Conservation (phyloP, 2,329 filamentous ascomycete genomes). For the Diaporthe vaccinii region DNA sequence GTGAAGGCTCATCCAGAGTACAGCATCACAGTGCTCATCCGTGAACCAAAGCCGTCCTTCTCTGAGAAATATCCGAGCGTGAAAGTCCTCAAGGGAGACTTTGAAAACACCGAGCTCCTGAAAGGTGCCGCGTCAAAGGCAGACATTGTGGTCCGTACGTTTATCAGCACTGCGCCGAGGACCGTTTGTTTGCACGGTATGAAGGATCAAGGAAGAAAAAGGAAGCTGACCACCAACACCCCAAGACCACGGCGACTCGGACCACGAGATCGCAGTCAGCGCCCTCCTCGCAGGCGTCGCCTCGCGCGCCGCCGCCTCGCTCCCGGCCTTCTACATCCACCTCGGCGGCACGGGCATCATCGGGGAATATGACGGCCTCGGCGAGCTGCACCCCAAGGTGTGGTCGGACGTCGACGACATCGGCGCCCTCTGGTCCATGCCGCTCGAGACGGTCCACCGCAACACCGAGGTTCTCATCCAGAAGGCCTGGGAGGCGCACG, state of each 20-base stretch:
- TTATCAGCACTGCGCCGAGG: not conserved
- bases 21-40: not conserved
- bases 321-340: constrained; percentile 14
- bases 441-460: not conserved
- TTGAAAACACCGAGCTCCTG: not conserved
- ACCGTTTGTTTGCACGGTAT: not conserved
- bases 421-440: not conserved
- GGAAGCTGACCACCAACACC: not conserved
- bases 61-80: not conserved
- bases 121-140: constrained; percentile 7
- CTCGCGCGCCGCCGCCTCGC: not conserved
- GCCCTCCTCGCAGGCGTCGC: not conserved
- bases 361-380: not conserved
- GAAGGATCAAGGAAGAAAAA: too few relatives aligned
- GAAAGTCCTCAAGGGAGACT: not conserved
- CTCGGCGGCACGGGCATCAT: constrained; percentile 12
- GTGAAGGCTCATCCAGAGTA: not conserved
- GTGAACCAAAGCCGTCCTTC: not conserved
- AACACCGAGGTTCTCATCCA: constrained; percentile 16
- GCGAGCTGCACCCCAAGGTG: constrained; percentile 17
- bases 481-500: not conserved
- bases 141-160: constrained; percentile 15
- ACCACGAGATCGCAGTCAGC: not conserved
- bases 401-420: constrained; percentile 5
- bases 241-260: constrained; percentile 15